Conservation (phyloP, 169 alveolate species). For the Babesia caballi region DNA sequence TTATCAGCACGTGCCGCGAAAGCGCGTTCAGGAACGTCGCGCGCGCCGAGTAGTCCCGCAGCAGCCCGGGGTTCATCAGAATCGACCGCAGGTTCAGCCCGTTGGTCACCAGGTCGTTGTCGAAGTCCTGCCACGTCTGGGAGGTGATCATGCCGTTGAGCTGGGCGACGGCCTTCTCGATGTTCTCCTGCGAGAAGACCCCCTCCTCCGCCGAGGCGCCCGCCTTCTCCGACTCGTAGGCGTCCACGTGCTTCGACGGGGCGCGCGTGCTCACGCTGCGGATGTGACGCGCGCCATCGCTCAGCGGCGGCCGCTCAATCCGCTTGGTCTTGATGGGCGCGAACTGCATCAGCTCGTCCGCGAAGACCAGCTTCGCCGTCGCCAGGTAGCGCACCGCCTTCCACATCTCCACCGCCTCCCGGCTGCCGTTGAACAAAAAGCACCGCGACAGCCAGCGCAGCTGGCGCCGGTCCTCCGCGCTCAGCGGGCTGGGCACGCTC, state of each 20-base stretch:
- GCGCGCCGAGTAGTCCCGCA: constrained; percentile 31
- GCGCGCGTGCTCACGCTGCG: constrained; percentile 69
- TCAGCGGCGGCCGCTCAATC: constrained; percentile 46
- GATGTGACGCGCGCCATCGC: constrained; percentile 59
- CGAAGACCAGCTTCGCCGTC: constrained; percentile 10
- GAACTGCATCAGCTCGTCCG: constrained; percentile 33
- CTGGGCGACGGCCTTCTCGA: constrained; percentile 30
- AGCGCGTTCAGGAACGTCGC: constrained; percentile 40
- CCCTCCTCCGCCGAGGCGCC: constrained; percentile 7
- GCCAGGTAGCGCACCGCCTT: constrained; percentile 20
- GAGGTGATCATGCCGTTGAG: constrained; percentile 32
- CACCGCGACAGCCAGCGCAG: constrained; percentile 9
- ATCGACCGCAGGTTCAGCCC: constrained; percentile 52
- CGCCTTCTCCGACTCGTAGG: constrained; percentile 54
- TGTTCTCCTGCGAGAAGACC: constrained; percentile 13
- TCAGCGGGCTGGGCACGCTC: constrained; percentile 14
- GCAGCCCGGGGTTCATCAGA: constrained; percentile 37
- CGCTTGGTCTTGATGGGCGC: constrained; percentile 44
- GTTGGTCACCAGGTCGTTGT: constrained; percentile 33
- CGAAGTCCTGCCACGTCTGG: constrained; percentile 60
- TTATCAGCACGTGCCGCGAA: constrained; percentile 24
- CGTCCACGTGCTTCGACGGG: constrained; percentile 75
- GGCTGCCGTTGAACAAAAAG: constrained; percentile 31
- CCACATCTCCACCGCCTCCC: constrained; percentile 25
- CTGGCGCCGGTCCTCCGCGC: background rate